phyloP scores from a whole-genome alignment of 2,329 filamentous ascomycete species.

The Colletotrichum sp. region DNA sequence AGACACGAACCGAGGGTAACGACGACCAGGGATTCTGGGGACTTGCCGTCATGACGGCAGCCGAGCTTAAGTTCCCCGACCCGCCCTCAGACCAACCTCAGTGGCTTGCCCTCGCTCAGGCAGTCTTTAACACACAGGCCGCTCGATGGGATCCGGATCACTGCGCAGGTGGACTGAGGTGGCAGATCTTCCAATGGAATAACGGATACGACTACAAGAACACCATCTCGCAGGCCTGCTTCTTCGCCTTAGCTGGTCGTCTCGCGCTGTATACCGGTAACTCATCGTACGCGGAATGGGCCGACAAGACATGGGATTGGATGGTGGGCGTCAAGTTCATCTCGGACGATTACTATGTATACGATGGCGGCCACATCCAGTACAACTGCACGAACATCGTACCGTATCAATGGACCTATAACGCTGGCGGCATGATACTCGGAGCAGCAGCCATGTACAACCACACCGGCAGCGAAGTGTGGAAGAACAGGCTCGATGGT shows the following conservation, averaged over 20 bases:
- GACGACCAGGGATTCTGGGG: conserved; percentile 81
- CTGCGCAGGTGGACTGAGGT: conserved; percentile 79
- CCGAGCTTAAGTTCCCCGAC: conserved; percentile 71
- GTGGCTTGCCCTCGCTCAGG: conserved; percentile 77
- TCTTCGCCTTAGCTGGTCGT: conserved; percentile 69
- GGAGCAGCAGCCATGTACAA: conserved; percentile 75
- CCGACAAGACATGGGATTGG: conserved; percentile 75
- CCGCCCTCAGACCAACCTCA: conserved; percentile 61
- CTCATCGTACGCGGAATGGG: conserved; percentile 78
- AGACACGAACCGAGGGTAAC: conserved; percentile 72
- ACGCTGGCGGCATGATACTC: conserved; percentile 68
- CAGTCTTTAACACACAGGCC: conserved; percentile 81
- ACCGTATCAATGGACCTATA: conserved; percentile 73
- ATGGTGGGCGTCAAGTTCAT: conserved; percentile 63
- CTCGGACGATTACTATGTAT: conserved; percentile 63
- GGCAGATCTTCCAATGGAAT: conserved; percentile 88
- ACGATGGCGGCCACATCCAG: conserved; percentile 64
- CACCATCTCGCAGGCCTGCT: conserved; percentile 66
- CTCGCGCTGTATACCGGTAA: conserved; percentile 81
- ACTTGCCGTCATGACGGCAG: conserved; percentile 71
- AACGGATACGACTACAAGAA: conserved; percentile 82
- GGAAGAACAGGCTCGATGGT: conserved; percentile 63
- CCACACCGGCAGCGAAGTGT: conserved; percentile 55
- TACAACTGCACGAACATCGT: conserved; percentile 63
- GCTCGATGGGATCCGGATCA: conserved; percentile 71